Percentiles rank a stretch among this genome's conserved stretches.
Conservation (phyloP, 208 protist species). For the Leishmania mexicana region DNA sequence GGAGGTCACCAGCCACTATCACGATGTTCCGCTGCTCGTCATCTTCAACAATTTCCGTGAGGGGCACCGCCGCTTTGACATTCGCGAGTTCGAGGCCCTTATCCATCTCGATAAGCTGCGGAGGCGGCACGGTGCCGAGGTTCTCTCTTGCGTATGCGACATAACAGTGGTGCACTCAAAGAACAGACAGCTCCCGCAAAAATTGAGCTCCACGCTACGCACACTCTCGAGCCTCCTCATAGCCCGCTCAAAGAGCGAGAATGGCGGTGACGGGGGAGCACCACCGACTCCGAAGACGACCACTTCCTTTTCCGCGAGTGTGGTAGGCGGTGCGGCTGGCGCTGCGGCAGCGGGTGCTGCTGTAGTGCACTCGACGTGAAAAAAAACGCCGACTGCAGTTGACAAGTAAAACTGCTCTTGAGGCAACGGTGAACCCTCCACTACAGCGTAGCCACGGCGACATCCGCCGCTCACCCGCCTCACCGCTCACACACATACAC, state of each 20-base stretch:
- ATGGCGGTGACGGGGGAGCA: background rate
- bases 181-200: slow-evolving; percentile 40
- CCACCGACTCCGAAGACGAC: slow-evolving; percentile 33
- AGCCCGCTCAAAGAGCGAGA: slow-evolving; percentile 3
- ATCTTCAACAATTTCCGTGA: slow-evolving; percentile 86
- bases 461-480: background rate
- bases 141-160: slow-evolving; percentile 75
- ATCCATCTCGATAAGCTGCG: slow-evolving; percentile 58
- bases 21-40: slow-evolving; percentile 60
- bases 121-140: slow-evolving; percentile 29
- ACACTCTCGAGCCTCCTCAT: slow-evolving; percentile 53
- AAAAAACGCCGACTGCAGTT: background rate
- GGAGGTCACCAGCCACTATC: slow-evolving; percentile 56
- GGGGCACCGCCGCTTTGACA: slow-evolving; percentile 35
- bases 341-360: slow-evolving; percentile 14
- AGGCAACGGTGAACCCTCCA: background rate
- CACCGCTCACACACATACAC: no score
- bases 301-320: slow-evolving; percentile 1
- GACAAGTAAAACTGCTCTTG: background rate
- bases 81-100: slow-evolving; percentile 40
- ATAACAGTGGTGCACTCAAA: slow-evolving; percentile 67
- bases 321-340: slow-evolving; percentile 6
- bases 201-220: slow-evolving; percentile 45
- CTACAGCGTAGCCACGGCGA: background rate
- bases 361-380: background rate